Conservation (phyloP, 352 stramenopile genomes). For the Pythium dissimile region DNA sequence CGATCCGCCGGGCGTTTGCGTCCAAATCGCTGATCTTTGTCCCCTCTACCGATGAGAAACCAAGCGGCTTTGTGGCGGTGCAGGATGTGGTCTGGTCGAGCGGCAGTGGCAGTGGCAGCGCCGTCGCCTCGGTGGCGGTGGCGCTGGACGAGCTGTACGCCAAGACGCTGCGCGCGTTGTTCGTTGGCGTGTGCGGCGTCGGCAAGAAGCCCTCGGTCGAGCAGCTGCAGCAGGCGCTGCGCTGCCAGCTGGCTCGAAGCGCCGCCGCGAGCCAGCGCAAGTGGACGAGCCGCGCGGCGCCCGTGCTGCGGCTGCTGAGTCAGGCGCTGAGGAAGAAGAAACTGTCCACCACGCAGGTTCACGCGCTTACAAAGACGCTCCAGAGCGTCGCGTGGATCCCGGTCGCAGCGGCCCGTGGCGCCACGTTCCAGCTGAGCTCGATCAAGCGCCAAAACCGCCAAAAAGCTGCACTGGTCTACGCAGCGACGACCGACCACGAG, state of each 20-base stretch:
- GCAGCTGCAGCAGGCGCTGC: constrained; percentile 29
- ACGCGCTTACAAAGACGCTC: constrained; percentile 34
- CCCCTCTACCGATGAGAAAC: background rate
- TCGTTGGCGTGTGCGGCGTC: constrained; percentile 60
- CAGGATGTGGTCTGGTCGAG: constrained; percentile 18
- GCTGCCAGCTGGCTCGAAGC: background rate
- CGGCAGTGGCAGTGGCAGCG: constrained; percentile 1
- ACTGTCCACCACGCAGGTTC: constrained; percentile 35
- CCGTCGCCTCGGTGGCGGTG: constrained; percentile 20
- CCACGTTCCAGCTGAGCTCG: constrained; percentile 1
- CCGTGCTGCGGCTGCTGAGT: constrained; percentile 36
- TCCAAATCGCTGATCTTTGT: constrained; percentile 10
- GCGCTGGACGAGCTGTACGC: constrained; percentile 53
- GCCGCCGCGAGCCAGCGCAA: constrained; percentile 11
- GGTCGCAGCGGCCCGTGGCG: background rate
- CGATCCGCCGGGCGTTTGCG: constrained; percentile 13
- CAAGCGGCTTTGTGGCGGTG: background rate
- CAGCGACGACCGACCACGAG: background rate
- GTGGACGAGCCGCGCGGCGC: constrained; percentile 29
- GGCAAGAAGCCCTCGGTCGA: constrained; percentile 52
- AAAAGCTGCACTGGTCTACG: no score
- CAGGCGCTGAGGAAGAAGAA: constrained; percentile 43
- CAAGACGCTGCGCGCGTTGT: constrained; percentile 50
- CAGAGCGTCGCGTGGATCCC: constrained; percentile 19
- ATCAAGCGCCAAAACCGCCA: constrained; percentile 24